phyloP scores from a whole-genome alignment of 2,329 filamentous ascomycete species.

The Aspergillus ochraceoroseus region DNA sequence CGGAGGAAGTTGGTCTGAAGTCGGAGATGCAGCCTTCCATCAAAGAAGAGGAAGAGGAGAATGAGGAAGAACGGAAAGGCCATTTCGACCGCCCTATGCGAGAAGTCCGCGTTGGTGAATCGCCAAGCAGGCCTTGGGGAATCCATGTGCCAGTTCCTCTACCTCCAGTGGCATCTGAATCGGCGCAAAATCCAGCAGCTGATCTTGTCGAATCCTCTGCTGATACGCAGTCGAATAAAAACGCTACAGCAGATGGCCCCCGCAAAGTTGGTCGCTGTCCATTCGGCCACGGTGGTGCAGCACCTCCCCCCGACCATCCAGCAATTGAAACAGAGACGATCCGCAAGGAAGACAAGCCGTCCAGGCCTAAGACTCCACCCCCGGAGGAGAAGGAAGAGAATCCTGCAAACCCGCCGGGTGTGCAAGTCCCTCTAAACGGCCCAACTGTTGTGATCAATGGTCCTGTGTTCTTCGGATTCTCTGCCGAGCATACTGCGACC shows the following conservation, averaged over 20 bases:
- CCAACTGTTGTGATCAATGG: constrained; percentile 74
- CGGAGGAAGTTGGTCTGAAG: constrained; percentile 64
- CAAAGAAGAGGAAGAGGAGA: constrained; percentile 41
- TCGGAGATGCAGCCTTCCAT: constrained; percentile 38
- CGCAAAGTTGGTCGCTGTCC: constrained; percentile 33
- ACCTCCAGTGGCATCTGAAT: constrained; percentile 24
- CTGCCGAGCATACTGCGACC: constrained; percentile 72
- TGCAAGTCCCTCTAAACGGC: constrained; percentile 10
- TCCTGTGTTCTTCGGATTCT: constrained; percentile 89
- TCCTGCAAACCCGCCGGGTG: constrained; percentile 10
- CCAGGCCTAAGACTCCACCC: constrained; percentile 8
- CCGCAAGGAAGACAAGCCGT: constrained; percentile 15
- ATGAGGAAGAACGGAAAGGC: constrained; percentile 59
- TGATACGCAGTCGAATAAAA: constrained; percentile 18
- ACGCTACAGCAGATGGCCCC: constrained; percentile 8
- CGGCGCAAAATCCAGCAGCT: constrained; percentile 25
- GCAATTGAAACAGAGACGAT: constrained; percentile 16
- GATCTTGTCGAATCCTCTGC: constrained; percentile 20
- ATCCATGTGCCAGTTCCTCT: constrained; percentile 67
- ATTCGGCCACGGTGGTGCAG: constrained; percentile 29
- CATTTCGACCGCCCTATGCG: constrained; percentile 81
- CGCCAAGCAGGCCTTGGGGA: constrained; percentile 87
- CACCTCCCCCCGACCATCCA: constrained; percentile 16
- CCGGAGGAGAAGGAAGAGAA: constrained; percentile 6
- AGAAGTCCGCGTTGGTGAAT: constrained; percentile 89